Conservation (phyloP, 2,329 filamentous ascomycete genomes). For the Lasiodiplodia theobromae region DNA sequence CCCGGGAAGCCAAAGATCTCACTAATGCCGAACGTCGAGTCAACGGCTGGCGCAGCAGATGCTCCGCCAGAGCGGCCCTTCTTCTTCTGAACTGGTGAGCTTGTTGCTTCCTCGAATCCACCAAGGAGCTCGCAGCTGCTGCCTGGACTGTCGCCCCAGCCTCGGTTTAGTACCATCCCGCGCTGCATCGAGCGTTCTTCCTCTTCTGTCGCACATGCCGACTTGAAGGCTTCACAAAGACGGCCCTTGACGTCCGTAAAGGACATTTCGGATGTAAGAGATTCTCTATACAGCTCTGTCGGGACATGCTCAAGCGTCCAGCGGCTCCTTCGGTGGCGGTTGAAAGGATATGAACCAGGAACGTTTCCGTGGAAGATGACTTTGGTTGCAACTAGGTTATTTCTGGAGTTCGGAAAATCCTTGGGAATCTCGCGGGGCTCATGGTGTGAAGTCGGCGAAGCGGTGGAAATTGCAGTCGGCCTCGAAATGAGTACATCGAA, state of each 20-base stretch:
- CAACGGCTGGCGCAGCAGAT: slow-evolving; percentile 49
- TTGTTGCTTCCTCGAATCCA: slow-evolving; percentile 71
- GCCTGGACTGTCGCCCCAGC: slow-evolving; percentile 89
- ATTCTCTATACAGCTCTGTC: slow-evolving; percentile 48
- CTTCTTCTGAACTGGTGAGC: slow-evolving; percentile 34
- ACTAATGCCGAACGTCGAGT: slow-evolving; percentile 70
- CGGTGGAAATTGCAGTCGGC: slow-evolving; percentile 60
- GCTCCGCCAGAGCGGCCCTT: slow-evolving; percentile 40
- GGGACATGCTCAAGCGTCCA: slow-evolving; percentile 73
- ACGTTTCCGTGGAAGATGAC: slow-evolving; percentile 94
- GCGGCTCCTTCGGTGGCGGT: slow-evolving; percentile 85
- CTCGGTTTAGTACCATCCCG: slow-evolving; percentile 86
- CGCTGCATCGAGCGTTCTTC: slow-evolving; percentile 62
- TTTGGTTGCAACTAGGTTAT: slow-evolving; percentile 85
- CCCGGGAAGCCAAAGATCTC: slow-evolving; percentile 94
- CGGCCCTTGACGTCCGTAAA: slow-evolving; percentile 76
- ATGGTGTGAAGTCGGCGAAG: slow-evolving; percentile 68
- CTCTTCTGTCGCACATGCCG: slow-evolving; percentile 64
- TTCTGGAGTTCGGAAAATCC: slow-evolving; percentile 41
- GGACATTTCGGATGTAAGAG: slow-evolving; percentile 75
- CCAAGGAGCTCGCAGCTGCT: slow-evolving; percentile 75
- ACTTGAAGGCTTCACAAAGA: slow-evolving; percentile 74
- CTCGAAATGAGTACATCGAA: slow-evolving; percentile 93
- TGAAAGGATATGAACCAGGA: slow-evolving; percentile 95
- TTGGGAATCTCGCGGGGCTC: slow-evolving; percentile 30